These are phyloP conservation scores for Cucumis sativus DNA, from an alignment of 306 rosid genomes.

Conservation along the genomic window DNA sequence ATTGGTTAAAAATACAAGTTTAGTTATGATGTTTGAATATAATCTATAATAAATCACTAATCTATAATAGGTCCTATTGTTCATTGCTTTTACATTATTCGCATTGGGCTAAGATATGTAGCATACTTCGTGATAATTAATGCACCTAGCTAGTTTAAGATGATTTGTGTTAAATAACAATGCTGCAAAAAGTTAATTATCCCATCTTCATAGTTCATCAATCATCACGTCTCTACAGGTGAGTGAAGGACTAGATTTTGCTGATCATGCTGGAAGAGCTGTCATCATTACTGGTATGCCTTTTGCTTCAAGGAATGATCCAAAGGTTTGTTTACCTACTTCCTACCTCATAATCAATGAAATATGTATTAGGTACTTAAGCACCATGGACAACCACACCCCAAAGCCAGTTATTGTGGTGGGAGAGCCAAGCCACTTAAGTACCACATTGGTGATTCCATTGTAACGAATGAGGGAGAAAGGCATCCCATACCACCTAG, in stretches of 20 bases:
- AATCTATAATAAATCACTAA: background rate
- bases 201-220: too few species aligned
- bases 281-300: constrained; percentile 88
- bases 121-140: background rate
- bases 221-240: constrained; percentile 38
- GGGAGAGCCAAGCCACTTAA: too few species aligned
- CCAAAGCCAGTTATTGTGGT: too few species aligned
- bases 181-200: background rate
- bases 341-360: constrained; percentile 1
- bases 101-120: background rate
- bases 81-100: background rate
- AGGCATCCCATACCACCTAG: background rate
- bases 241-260: constrained; percentile 96
- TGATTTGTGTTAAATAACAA: background rate
- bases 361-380: too few species aligned
- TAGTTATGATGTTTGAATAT: background rate
- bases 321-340: constrained; percentile 49
- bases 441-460: too few species aligned
- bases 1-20: background rate
- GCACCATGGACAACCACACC: too few species aligned
- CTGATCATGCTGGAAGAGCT: constrained; percentile 95
- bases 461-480: too few species aligned
- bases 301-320: constrained; percentile 68
- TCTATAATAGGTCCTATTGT: background rate
- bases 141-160: background rate